phyloP scores from a whole-genome alignment of 225 moss, liverwort and hornwort species.

The Climacium dendroides region DNA sequence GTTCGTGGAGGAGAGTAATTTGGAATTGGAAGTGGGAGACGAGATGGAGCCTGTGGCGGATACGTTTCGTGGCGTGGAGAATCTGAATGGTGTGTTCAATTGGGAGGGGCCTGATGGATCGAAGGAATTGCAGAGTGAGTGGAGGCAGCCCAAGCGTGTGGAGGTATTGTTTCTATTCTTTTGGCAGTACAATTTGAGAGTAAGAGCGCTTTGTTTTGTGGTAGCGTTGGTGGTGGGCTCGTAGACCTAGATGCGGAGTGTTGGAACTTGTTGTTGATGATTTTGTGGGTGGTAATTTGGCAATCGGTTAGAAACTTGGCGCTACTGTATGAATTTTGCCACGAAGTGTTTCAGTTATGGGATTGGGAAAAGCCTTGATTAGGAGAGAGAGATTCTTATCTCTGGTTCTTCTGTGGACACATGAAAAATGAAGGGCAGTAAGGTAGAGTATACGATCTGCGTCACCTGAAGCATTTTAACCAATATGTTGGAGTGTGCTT shows the following conservation, averaged over 20 bases:
- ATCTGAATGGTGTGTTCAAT: slow-evolving; percentile 20
- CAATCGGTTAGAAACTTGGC: background rate
- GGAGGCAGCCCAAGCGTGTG: slow-evolving; percentile 3
- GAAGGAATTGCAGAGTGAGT: background rate
- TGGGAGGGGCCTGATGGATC: slow-evolving; percentile 19
- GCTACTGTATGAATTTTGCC: background rate
- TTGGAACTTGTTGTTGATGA: background rate
- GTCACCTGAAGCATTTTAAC: background rate
- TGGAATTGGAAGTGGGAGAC: slow-evolving; percentile 6
- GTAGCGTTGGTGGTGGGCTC: background rate
- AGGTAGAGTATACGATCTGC: background rate
- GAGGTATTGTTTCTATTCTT: background rate
- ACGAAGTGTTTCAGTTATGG: background rate
- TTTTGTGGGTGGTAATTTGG: background rate
- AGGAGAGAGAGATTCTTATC: background rate
- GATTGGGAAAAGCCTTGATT: background rate
- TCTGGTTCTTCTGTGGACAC: background rate
- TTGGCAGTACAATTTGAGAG: background rate
- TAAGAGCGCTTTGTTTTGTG: background rate
- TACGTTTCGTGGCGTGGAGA: slow-evolving; percentile 38
- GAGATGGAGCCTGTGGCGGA: slow-evolving; percentile 29
- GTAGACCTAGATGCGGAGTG: background rate
- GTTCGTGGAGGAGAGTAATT: slow-evolving; percentile 27
- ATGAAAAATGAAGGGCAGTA: background rate
- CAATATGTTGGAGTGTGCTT: background rate